phyloP scores from a whole-genome alignment of 306 rosid species.

The Malus fusca region DNA sequence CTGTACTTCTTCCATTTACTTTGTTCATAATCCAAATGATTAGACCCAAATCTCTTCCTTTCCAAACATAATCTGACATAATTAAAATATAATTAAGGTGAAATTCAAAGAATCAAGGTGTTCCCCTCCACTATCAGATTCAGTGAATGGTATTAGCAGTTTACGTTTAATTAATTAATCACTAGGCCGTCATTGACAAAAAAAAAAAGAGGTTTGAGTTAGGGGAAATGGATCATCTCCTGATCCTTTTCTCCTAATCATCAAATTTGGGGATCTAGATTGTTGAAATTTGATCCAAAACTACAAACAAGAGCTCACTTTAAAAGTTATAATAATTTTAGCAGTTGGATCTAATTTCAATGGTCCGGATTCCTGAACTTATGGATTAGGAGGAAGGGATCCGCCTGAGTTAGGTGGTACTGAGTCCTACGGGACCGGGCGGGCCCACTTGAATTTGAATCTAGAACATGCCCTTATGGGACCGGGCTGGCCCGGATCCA shows the following conservation, averaged over 20 bases:
- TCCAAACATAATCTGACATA: slow-evolving; percentile 9
- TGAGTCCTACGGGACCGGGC: no score
- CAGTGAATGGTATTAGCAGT: background rate
- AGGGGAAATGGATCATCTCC: background rate
- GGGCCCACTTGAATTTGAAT: background rate
- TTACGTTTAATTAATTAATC: background rate
- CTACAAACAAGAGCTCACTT: fast-evolving
- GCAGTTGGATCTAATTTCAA: no score
- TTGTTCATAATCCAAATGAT: background rate
- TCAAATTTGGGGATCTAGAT: fast-evolving
- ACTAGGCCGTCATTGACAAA: background rate
- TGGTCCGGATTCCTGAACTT: fast-evolving
- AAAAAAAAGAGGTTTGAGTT: background rate
- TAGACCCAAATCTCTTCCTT: background rate
- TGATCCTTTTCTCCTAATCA: no score
- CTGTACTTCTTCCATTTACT: background rate
- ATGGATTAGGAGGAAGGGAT: no score
- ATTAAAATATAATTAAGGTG: background rate
- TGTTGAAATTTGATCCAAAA: no score
- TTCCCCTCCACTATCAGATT: background rate
- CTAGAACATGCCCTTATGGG: background rate
- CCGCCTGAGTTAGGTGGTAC: background rate
- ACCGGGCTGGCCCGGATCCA: background rate
- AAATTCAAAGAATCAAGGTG: background rate
- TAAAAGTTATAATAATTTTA: no score